phyloP scores from a whole-genome alignment of 2,329 filamentous ascomycete species.

The Diaporthe eres region DNA sequence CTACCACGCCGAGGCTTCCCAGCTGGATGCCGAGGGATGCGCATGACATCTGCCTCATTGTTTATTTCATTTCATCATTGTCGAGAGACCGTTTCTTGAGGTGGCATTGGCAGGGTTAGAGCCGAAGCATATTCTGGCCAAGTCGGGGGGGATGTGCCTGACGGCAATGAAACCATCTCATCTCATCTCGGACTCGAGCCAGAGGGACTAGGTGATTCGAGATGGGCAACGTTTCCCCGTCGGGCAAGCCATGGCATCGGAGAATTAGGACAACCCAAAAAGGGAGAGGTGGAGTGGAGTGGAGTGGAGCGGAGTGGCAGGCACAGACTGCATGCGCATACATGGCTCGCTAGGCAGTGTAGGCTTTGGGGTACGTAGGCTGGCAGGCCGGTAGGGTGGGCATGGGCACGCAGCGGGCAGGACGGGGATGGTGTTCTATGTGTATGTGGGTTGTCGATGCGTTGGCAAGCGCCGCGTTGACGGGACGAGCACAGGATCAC shows the following conservation, averaged over 20 bases:
- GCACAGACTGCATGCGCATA: not conserved
- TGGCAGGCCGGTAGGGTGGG: not conserved
- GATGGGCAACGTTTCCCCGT: constrained; percentile 30
- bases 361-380: not conserved
- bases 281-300: constrained; percentile 28
- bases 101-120: constrained; percentile 20
- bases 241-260: constrained; percentile 31
- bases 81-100: constrained; percentile 11
- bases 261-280: constrained; percentile 23
- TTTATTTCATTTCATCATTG: not conserved
- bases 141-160: constrained; percentile 30
- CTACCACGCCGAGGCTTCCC: not conserved
- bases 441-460: constrained; percentile 34
- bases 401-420: not conserved
- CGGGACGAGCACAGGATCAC: constrained; percentile 27
- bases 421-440: not conserved
- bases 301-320: constrained; percentile 26
- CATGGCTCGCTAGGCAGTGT: not conserved
- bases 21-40: not conserved
- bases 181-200: constrained; percentile 21
- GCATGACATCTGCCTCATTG: not conserved
- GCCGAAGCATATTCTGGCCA: constrained; percentile 17
- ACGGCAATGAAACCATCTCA: constrained; percentile 32
- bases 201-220: constrained; percentile 11
- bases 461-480: constrained; percentile 36